These are phyloP conservation scores for Tilletia setariae DNA, from an alignment of 1,284 basidiomycete species.

Conservation along the genomic window DNA sequence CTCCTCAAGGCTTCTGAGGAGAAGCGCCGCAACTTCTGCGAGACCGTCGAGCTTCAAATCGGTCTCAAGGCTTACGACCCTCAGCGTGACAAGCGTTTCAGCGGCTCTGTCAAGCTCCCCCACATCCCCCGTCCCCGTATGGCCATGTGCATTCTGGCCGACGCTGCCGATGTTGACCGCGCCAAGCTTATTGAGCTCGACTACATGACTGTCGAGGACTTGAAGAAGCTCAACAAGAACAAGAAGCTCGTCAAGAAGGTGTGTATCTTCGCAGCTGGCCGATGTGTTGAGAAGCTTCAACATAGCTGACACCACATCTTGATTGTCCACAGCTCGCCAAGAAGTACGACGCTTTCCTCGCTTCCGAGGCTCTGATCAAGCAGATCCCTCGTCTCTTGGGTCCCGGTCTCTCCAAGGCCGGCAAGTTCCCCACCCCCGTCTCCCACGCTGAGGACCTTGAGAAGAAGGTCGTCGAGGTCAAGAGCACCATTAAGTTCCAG, in stretches of 20 bases:
- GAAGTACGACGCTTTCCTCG: conserved; percentile 98
- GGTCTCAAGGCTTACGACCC: conserved; percentile 56
- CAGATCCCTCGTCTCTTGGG: conserved; percentile 99
- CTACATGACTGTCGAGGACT: conserved; percentile 96
- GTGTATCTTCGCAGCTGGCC: neutral
- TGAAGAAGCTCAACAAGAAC: conserved; percentile 99
- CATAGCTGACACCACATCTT: neutral
- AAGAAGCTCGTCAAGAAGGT: conserved; percentile 98
- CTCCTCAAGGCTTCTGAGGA: conserved; percentile 48
- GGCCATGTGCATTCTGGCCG: conserved; percentile 98
- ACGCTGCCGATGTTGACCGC: conserved; percentile 97
- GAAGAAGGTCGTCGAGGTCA: conserved; percentile 92
- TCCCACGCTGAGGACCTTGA: conserved; percentile 85
- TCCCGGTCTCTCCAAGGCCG: conserved; percentile 99
- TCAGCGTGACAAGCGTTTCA: conserved; percentile 56
- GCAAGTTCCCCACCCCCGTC: conserved; percentile 95
- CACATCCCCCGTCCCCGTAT: conserved; percentile 96
- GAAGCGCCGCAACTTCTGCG: conserved; percentile 53
- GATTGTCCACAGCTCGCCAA: conserved; percentile 70
- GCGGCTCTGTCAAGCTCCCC: conserved; percentile 68
- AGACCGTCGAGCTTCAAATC: conserved; percentile 55
- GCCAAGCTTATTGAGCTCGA: conserved; percentile 95
- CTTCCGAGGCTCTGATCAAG: conserved; percentile 97
- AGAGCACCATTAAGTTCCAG: conserved; percentile 76
- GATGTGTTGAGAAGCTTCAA: too few species aligned